A percentile compares a stretch with the other conserved stretches of the same genome.
Conservation (phyloP, 2,329 filamentous ascomycete species). For the Beauveria asiatica region DNA sequence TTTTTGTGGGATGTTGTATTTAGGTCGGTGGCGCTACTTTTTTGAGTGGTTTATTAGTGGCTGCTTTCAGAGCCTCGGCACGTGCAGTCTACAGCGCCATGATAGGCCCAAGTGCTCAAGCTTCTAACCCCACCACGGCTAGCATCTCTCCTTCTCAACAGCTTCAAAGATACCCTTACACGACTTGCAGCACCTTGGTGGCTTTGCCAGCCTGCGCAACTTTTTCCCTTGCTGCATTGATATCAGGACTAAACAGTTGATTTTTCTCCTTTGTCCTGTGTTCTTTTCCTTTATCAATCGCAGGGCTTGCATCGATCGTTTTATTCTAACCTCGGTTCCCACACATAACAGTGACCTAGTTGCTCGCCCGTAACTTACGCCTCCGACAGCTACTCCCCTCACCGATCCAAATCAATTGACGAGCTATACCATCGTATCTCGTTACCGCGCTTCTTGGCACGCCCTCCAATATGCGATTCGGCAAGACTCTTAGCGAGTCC, state of each 20-base stretch:
- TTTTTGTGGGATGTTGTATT: too few relatives aligned
- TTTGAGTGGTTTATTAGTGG: too few relatives aligned
- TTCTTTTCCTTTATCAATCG: neutral
- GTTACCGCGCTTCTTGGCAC: neutral
- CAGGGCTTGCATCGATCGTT: neutral
- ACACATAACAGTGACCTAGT: neutral
- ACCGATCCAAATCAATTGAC: neutral
- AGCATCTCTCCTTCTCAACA: neutral
- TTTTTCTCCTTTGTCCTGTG: neutral
- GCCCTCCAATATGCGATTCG: slow-evolving; percentile 69
- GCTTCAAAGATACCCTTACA: neutral
- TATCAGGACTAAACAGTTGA: neutral
- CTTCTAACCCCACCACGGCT: neutral
- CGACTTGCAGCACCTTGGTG: neutral
- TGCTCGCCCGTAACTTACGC: neutral
- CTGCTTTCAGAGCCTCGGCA: neutral
- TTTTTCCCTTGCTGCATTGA: neutral
- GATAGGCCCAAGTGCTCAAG: neutral
- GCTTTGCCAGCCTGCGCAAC: neutral
- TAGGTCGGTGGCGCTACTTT: too few relatives aligned
- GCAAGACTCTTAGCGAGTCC: slow-evolving; percentile 72
- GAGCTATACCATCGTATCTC: neutral
- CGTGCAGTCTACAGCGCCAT: neutral
- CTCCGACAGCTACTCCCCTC: neutral
- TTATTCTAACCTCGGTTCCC: neutral